A percentile compares a stretch with the other conserved stretches of the same genome.
These are phyloP conservation scores for Fragaria nilgerrensis DNA, from an alignment of 306 rosid species.

Conservation along the genomic window DNA sequence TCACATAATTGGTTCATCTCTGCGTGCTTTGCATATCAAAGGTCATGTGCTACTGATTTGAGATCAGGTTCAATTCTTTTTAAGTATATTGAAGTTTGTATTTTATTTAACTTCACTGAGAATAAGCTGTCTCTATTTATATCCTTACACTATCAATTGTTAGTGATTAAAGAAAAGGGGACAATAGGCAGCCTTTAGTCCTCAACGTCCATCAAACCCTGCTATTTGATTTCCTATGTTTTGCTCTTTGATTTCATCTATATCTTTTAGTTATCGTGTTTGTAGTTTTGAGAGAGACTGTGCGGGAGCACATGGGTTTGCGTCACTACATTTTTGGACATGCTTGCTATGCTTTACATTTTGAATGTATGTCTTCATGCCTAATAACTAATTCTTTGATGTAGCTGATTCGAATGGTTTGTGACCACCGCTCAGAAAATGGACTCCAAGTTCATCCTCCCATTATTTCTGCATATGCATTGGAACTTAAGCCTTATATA, in stretches of 20 bases:
- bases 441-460: constrained; percentile 35
- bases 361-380: constrained; percentile 12
- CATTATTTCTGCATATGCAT: constrained; percentile 46
- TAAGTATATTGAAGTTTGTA: not conserved
- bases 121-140: not conserved
- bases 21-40: not conserved
- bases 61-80: not conserved
- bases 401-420: constrained; percentile 71
- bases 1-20: constrained; percentile 11
- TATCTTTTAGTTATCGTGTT: not conserved
- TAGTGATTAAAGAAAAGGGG: not conserved
- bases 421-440: constrained; percentile 45
- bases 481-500: constrained; percentile 89
- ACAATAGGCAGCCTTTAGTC: not conserved
- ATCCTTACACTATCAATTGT: not conserved
- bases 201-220: not conserved
- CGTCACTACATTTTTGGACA: not conserved
- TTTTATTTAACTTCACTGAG: not conserved
- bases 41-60: not conserved
- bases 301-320: not conserved
- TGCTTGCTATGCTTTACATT: constrained; percentile 5
- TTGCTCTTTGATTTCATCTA: not conserved
- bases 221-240: not conserved
- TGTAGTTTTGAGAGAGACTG: not conserved
- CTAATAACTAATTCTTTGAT: constrained; percentile 37